Base-by-base conservation (phyloP, 176 grass and related monocot genomes). In the Miscanthus lutarioriparius region DNA sequence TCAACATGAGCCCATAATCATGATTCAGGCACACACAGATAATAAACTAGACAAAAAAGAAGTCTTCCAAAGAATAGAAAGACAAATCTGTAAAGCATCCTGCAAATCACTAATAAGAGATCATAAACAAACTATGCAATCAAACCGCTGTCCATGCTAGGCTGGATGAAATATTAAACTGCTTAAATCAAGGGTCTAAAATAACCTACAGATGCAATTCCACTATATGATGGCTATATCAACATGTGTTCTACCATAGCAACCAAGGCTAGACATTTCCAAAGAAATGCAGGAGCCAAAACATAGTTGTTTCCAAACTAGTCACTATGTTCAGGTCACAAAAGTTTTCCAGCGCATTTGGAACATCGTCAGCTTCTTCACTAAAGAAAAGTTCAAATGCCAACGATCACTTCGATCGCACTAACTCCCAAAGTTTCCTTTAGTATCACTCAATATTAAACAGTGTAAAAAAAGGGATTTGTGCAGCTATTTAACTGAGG, bases 371-470 rank as follows among this genome's bases (percentile, higher is more conserved):
- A 43, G 7, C 10, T 14, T 71, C 22, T 70, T 64, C 37, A 45
- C 37, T 40, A 64, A 15, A 41, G 14, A 26, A 45, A 44, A 43
- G 2, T 79, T 66, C 10, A n/a, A 47, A 66, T 66, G 43, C 41
- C 61, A 43, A 39, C 1, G 2, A 30, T 22, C 63, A 35, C 30
- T 30, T 33, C 33, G 28, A 75, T 56, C 53, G 37, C 20, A 68
- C 8, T 79, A 76, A 79, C 26, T 65, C 67, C 30, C 49, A 15
- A 43, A 44, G 38, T 23, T 39, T 15, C 9, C 1, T 72, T 72
- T 62, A 38, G 51, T 72, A 53, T 72, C 25, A n/a, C 79, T 74
- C 67, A 67, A 39, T 11, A 74, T 25, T 74, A 44, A 88, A 47
- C 28, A 10, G 2, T 74, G 23, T 38, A 49, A 47, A 8, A 81